phyloP scores from a whole-genome alignment of 2,329 filamentous ascomycete genomes.

The Aureobasidium namibiae region DNA sequence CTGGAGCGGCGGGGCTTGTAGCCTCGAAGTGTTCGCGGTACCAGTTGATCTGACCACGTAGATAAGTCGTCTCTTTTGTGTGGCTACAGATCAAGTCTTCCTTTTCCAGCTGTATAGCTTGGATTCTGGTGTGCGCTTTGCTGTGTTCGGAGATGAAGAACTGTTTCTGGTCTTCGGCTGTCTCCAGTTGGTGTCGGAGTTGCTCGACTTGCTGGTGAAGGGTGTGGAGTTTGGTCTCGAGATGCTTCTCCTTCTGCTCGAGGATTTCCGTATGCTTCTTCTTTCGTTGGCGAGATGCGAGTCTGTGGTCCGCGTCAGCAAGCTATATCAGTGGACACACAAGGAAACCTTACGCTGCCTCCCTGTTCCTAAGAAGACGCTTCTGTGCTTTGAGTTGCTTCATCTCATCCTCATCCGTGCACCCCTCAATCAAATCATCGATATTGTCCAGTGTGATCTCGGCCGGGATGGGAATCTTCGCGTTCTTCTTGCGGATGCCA shows the following conservation, averaged over 20 bases:
- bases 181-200: slow-evolving; percentile 48
- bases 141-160: slow-evolving; percentile 62
- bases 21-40: slow-evolving; percentile 65
- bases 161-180: slow-evolving; percentile 23
- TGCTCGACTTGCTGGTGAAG: slow-evolving; percentile 70
- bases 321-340: slow-evolving; percentile 8
- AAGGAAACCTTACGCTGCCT: slow-evolving; percentile 67
- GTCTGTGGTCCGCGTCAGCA: slow-evolving; percentile 43
- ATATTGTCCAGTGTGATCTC: slow-evolving; percentile 93
- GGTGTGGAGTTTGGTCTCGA: slow-evolving; percentile 63
- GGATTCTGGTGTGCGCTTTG: slow-evolving; percentile 65
- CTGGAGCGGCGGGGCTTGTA: slow-evolving; percentile 32
- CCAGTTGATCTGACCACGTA: slow-evolving; percentile 85
- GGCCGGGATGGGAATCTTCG: slow-evolving; percentile 90
- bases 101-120: slow-evolving; percentile 74
- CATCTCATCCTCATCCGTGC: slow-evolving; percentile 83
- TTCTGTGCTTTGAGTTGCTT: slow-evolving; percentile 99
- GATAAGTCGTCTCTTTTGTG: slow-evolving; percentile 81
- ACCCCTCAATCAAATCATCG: slow-evolving; percentile 81
- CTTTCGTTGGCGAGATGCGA: slow-evolving; percentile 94
- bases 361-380: slow-evolving; percentile 84
- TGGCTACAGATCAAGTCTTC: slow-evolving; percentile 83
- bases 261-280: slow-evolving; percentile 96
- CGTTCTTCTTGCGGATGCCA: slow-evolving; percentile 97
- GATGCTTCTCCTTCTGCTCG: slow-evolving; percentile 94